Evolutionary conservation across 768 basidiomycete species (phyloP).

Genomic region (Dacryopinax spathularia): DNA sequence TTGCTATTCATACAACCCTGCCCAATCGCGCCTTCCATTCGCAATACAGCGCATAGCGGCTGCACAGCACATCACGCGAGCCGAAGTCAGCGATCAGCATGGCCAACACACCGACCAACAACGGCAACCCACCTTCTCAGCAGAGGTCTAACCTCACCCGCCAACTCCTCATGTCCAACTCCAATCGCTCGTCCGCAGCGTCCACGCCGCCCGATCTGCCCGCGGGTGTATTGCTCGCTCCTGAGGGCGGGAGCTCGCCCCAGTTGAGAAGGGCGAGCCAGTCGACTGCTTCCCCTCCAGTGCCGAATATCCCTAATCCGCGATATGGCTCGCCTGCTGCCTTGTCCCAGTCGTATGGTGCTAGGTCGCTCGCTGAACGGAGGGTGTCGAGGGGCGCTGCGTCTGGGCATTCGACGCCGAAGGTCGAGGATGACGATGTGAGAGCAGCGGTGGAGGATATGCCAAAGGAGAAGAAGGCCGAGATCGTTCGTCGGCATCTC

Average conservation of each 20-base stretch:
- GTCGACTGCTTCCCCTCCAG: not conserved
- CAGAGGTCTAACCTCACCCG: not conserved
- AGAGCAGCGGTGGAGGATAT: conserved; percentile 37
- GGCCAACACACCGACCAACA: not conserved
- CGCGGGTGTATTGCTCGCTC: not conserved
- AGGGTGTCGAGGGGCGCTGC: not conserved
- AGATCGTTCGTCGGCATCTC: conserved; percentile 65
- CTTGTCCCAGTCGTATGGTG: not conserved
- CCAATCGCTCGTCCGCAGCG: not conserved
- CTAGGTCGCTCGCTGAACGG: not conserved
- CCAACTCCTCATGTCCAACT: not conserved
- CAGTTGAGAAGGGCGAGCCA: not conserved
- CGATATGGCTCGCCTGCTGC: not conserved
- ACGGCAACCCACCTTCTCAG: not conserved
- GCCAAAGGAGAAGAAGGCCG: conserved; percentile 71
- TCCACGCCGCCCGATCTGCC: not conserved
- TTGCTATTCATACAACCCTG: too few species aligned
- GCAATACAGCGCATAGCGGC: too few species aligned
- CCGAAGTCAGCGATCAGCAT: not conserved
- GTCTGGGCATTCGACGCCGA: not conserved
- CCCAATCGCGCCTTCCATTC: too few species aligned
- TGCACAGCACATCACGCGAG: not conserved
- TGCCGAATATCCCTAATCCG: not conserved
- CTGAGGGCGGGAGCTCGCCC: not conserved
- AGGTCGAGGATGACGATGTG: not conserved